phyloP scores from a whole-genome alignment of 108 stramenopile species.

The Skeletonema menzelii region DNA sequence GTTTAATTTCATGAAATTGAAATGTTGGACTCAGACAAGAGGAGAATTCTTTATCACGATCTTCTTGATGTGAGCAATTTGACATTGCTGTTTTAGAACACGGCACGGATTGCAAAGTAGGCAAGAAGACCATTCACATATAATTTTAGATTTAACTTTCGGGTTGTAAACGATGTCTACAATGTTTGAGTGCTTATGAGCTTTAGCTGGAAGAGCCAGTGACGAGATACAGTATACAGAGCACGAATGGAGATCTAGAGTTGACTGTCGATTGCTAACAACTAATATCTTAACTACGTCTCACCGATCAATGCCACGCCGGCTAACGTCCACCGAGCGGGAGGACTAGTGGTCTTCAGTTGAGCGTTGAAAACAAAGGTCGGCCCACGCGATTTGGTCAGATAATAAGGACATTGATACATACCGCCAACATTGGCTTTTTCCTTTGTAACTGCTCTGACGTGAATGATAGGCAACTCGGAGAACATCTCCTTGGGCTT shows the following conservation, averaged over 20 bases:
- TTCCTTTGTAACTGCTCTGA: constrained; percentile 80
- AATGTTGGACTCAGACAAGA: not conserved
- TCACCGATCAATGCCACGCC: constrained; percentile 84
- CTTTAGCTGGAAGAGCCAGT: too few species aligned
- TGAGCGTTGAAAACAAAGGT: constrained; percentile 85
- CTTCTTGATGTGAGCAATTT: not conserved
- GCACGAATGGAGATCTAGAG: too few species aligned
- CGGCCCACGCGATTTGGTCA: constrained; percentile 82
- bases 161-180: too few species aligned
- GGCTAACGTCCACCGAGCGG: constrained; percentile 81
- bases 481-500: constrained; percentile 92
- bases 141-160: too few species aligned
- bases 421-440: constrained; percentile 79
- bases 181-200: too few species aligned
- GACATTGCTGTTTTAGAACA: not conserved
- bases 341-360: constrained; percentile 78
- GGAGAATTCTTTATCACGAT: not conserved
- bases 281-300: too few species aligned
- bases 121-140: too few species aligned
- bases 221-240: too few species aligned
- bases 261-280: too few species aligned
- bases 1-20: constrained; percentile 57
- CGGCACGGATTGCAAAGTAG: too few species aligned
- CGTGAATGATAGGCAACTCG: constrained; percentile 82
- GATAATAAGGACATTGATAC: constrained; percentile 82